Base-by-base conservation (phyloP, 495 filamentous ascomycete genomes). In the Friedmanniomyces endolithicus region DNA sequence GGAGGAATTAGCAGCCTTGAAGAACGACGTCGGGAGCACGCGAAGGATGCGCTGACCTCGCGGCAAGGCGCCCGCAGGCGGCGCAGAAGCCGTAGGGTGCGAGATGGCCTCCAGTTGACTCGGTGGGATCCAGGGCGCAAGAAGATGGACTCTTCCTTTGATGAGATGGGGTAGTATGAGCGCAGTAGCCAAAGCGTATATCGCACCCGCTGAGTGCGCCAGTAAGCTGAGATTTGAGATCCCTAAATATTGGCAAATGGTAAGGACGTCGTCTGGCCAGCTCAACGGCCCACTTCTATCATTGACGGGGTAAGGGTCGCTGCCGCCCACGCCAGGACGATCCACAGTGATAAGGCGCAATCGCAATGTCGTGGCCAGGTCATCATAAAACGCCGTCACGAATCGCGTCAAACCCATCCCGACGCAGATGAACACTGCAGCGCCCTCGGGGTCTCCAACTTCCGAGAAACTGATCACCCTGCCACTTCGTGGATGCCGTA, bases 181-280 rank as follows among this genome's bases (percentile, higher is more conserved):
- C 6, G 94, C 92, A 0, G 94, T 97, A 19, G 92, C 94, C 24
- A 99, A 80, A 24, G 92, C 94, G 64, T 99, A 99, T 54, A 99
- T 95, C 19, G 92, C 94, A 22, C 92, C 92, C 11, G 92, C 92
- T 11, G 89, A 95, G 66, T 99, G 92, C n/a, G 94, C 92, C 6
- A 99, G 76, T 31, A 99, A 88, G 16, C 90, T 96, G 68, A 99
- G 97, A 58, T 95, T 95, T 20, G 83, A 92, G 57, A 99, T 92
- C 63, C 87, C 88, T 48, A 97, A 76, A 34, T 85, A 72, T 62
- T 95, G 88, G 71, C 92, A 99, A 29, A 97, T 94, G 51, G 88
- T 87, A 19, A 89, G 83, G 50, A 99, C 88, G 69, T 99, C 92
- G 70, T 99, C 92, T 87, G 92, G 92, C 92, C 92, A 99, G 71